Percentiles rank a stretch among this genome's conserved stretches.
Evolutionary conservation across 768 basidiomycete genomes (phyloP).

Genomic region (Rubroboletus pulcherrimus): DNA sequence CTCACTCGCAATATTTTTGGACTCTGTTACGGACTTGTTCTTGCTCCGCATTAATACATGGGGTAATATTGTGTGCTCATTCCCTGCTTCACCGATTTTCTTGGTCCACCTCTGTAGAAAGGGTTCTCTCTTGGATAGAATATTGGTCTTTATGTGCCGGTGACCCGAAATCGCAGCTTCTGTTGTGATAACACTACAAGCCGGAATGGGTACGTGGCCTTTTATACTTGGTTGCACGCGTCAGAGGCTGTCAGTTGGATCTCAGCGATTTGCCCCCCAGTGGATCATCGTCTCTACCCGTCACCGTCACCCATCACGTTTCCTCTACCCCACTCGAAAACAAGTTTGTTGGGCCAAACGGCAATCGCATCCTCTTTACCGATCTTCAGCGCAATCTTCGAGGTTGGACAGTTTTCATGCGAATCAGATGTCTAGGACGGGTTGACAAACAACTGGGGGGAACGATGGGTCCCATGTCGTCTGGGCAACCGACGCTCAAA

Average conservation of each 20-base stretch:
- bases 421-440: neutral
- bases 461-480: neutral
- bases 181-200: neutral
- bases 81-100: neutral
- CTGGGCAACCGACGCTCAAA: neutral
- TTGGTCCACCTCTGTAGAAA: no score
- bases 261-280: neutral
- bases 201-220: neutral
- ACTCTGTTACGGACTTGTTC: neutral
- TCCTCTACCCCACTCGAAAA: neutral
- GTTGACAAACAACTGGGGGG: no score
- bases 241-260: neutral
- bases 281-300: neutral
- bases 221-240: neutral
- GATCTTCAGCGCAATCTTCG: neutral
- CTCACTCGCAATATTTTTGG: neutral
- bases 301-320: neutral
- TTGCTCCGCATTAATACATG: neutral
- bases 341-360: neutral
- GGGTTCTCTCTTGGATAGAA: neutral
- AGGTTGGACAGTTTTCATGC: neutral
- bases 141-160: neutral
- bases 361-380: neutral
- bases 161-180: neutral
- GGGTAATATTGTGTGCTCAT: neutral